Percentiles rank a stretch among this genome's conserved stretches.
phyloP scores from a whole-genome alignment of 345 rosid species.

The Pugionium dolabratum region DNA sequence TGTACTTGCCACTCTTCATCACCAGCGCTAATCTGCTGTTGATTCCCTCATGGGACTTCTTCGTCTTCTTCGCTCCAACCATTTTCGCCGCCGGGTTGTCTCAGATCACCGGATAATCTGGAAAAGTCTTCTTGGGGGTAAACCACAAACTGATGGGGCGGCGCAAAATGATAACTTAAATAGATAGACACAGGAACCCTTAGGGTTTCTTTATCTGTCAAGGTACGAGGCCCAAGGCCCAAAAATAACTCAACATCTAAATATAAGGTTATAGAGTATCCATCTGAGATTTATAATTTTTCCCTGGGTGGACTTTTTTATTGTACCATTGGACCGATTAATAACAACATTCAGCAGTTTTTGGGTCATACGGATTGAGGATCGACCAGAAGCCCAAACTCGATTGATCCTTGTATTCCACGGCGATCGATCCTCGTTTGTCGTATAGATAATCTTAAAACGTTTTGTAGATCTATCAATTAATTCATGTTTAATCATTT shows the following conservation, averaged over 20 bases:
- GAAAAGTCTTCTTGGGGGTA: not conserved
- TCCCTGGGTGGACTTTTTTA: too few relatives aligned
- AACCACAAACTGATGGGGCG: not conserved
- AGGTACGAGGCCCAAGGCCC: not conserved
- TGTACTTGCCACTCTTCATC: conserved; percentile 81
- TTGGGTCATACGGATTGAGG: too few relatives aligned
- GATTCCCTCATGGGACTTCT: conserved; percentile 88
- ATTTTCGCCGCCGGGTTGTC: conserved; percentile 32
- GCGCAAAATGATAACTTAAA: conserved; percentile 15
- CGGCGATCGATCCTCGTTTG: too few relatives aligned
- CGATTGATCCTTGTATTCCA: too few relatives aligned
- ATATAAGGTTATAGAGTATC: too few relatives aligned
- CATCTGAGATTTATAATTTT: too few relatives aligned
- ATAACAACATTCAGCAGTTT: too few relatives aligned
- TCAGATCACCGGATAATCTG: conserved; percentile 10
- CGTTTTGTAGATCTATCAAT: too few relatives aligned
- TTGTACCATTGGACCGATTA: too few relatives aligned
- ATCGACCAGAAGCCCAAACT: too few relatives aligned
- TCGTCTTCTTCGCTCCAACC: conserved; percentile 44
- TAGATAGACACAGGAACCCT: conserved; percentile 1
- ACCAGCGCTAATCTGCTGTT: conserved; percentile 81
- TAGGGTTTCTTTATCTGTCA: not conserved
- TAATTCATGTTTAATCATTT: too few relatives aligned
- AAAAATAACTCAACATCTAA: not conserved
- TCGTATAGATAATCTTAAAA: too few relatives aligned